Evolutionary conservation across 2,329 filamentous ascomycete genomes (phyloP), one percentile per base, ranked within the genome.

Genomic region (Trichoderma hamatum): DNA sequence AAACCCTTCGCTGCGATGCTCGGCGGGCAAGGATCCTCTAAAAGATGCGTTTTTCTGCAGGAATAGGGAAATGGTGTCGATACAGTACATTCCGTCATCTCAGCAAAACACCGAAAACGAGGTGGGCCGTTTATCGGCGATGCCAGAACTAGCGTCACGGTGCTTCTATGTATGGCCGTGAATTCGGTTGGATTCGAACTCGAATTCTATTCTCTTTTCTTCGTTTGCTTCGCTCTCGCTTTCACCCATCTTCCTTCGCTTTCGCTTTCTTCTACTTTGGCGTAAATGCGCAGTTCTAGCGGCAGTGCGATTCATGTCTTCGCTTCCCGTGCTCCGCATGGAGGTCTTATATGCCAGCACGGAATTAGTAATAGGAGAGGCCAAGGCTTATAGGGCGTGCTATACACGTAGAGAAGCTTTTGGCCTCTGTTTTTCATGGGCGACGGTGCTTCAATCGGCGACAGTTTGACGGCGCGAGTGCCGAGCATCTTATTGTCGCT

Each of bases 1-100:
- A 14, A 54, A 4, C 30, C 13, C 49, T 62, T n/a, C 21, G 49
- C 34, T 55, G 51, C 62, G 11, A 26, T 19, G 21, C 52, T 65
- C 51, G 62, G 62, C 36, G 62, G 62, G n/a, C 32, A 32, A 24
- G 32, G n/a, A 24, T 46, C 13, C 62, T 52, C 62, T 26, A 65
- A 43, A 2, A 5, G 14, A 24, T 3, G 19, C 3, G 5, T 5
- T 49, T 49, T 49, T 13, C 46, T 49, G 46, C n/a, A 24, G 46
- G 1, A 49, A 24, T 5, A 49, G 49, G 61, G 49, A 52, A 64
- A 36, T 36, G 21, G 39, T 36, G 19, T 61, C 30, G 26, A 49
- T n/a, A 28, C 28, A 39, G 39, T 28, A 43, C 39, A 46, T 26
- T n/a, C 58, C 39, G 36, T 16, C 26, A 60, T 43, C 28, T 60